A percentile compares a stretch with the other conserved stretches of the same genome.
Evolutionary conservation across 2,329 filamentous ascomycete genomes (phyloP).

Genomic region (Talaromyces sp.): DNA sequence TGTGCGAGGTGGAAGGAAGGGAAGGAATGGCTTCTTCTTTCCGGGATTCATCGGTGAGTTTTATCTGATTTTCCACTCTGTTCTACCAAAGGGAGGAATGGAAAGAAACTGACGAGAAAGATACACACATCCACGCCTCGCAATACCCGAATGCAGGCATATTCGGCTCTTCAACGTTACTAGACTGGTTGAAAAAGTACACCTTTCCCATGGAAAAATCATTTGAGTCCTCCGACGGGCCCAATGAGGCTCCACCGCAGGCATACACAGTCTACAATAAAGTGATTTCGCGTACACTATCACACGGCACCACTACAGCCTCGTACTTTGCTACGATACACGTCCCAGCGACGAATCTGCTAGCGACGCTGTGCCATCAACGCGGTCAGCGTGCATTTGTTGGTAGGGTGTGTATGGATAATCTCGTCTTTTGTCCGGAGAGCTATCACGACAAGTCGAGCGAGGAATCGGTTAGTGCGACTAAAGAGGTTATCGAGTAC

Average conservation of each 20-base stretch:
- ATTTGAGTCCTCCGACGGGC: conserved; percentile 45
- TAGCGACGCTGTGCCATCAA: conserved; percentile 75
- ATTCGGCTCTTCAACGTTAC: conserved; percentile 86
- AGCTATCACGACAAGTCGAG: conserved; percentile 74
- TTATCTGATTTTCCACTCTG: no score
- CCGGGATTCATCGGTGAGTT: conserved; percentile 46
- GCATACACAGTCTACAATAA: conserved; percentile 63
- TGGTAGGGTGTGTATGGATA: conserved; percentile 94
- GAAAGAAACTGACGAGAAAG: conserved; percentile 44
- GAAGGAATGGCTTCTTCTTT: conserved; percentile 44
- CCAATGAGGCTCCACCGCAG: conserved; percentile 24
- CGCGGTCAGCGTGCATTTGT: conserved; percentile 85
- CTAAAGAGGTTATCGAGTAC: conserved; percentile 60
- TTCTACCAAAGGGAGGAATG: neutral
- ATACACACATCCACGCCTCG: conserved; percentile 91
- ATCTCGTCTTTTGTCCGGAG: conserved; percentile 59
- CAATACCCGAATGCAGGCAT: conserved; percentile 94
- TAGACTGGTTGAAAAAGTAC: conserved; percentile 91
- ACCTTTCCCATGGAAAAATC: conserved; percentile 90
- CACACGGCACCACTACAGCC: conserved; percentile 88
- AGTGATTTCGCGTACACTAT: conserved; percentile 73
- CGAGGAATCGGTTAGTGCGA: conserved; percentile 54
- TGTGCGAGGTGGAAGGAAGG: conserved; percentile 32
- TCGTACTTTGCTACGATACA: conserved; percentile 93
- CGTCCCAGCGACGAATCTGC: conserved; percentile 81